phyloP scores from a whole-genome alignment of 345 rosid genomes.

The Acer saccharum region DNA sequence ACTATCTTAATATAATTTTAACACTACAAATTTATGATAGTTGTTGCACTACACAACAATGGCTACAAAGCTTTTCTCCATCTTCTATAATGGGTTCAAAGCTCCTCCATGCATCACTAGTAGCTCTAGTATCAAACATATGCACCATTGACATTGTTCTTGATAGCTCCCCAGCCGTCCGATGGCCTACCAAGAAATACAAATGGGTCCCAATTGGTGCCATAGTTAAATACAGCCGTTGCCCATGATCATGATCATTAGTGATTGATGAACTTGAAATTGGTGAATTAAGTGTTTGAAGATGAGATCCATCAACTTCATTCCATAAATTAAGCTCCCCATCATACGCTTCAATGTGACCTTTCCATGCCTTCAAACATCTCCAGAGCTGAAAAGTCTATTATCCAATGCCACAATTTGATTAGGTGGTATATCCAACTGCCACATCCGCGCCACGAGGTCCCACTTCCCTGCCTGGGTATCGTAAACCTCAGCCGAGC shows the following conservation, averaged over 20 bases:
- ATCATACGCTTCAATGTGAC: constrained; percentile 51
- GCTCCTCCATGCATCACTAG: constrained; percentile 40
- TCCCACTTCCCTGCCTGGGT: constrained; percentile 37
- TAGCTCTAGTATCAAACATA: constrained; percentile 42
- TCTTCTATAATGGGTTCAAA: constrained; percentile 38
- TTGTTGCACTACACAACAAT: constrained; percentile 46
- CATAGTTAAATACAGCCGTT: constrained; percentile 45
- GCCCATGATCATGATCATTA: neutral
- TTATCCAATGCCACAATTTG: constrained; percentile 44
- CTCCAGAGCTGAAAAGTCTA: constrained; percentile 57
- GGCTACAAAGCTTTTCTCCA: constrained; percentile 52
- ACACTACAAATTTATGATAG: too few relatives aligned
- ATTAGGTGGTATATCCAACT: constrained; percentile 59
- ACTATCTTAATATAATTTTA: too few relatives aligned
- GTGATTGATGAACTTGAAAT: constrained; percentile 10
- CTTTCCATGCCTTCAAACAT: constrained; percentile 65
- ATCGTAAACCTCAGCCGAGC: constrained; percentile 59
- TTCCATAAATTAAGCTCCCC: constrained; percentile 50
- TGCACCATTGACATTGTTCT: constrained; percentile 36
- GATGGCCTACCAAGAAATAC: constrained; percentile 47
- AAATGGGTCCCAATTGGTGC: constrained; percentile 48
- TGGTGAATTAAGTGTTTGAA: constrained; percentile 25
- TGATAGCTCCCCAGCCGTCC: constrained; percentile 30
- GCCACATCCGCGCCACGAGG: constrained; percentile 60
- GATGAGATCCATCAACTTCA: constrained; percentile 48